A percentile compares a stretch with the other conserved stretches of the same genome.
Conservation (phyloP, 176 grass and related monocot species). For the barley (Hordeum vulgare) region DNA sequence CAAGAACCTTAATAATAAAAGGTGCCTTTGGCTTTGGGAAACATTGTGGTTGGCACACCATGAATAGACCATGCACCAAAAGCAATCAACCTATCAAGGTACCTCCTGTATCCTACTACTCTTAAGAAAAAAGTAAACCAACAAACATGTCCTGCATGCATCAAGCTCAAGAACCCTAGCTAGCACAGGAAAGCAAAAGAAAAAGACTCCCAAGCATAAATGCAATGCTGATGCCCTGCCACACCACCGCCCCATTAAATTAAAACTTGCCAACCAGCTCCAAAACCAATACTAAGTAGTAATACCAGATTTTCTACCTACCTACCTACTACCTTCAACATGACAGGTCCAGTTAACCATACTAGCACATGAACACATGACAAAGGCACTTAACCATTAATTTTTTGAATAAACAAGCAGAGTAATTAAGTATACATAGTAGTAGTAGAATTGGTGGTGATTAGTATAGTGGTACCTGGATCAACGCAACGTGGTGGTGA, state of each 20-base stretch:
- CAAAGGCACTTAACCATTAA: neutral
- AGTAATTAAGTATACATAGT: neutral
- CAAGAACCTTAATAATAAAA: slow-evolving; percentile 1
- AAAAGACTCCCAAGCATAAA: neutral
- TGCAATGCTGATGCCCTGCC: neutral
- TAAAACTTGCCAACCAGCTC: slow-evolving; percentile 11
- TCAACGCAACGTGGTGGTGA: neutral
- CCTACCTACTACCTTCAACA: slow-evolving; percentile 9
- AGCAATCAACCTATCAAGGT: neutral
- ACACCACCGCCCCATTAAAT: slow-evolving; percentile 4
- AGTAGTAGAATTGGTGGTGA: neutral
- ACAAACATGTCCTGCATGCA: neutral
- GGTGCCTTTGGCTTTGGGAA: neutral
- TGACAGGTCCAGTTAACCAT: neutral
- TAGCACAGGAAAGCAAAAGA: neutral
- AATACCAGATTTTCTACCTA: neutral
- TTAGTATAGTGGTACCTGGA: slow-evolving; percentile 25
- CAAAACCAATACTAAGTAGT: neutral
- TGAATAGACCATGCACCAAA: neutral
- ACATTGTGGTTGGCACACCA: neutral
- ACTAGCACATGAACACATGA: slow-evolving; percentile 41
- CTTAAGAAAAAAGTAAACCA: neutral
- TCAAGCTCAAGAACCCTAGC: neutral
- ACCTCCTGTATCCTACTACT: neutral
- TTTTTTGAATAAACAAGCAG: neutral